Evolutionary conservation across 208 protist species (phyloP), one percentile per base, ranked within the genome.

Genomic region (Crithidia expoeki): DNA sequence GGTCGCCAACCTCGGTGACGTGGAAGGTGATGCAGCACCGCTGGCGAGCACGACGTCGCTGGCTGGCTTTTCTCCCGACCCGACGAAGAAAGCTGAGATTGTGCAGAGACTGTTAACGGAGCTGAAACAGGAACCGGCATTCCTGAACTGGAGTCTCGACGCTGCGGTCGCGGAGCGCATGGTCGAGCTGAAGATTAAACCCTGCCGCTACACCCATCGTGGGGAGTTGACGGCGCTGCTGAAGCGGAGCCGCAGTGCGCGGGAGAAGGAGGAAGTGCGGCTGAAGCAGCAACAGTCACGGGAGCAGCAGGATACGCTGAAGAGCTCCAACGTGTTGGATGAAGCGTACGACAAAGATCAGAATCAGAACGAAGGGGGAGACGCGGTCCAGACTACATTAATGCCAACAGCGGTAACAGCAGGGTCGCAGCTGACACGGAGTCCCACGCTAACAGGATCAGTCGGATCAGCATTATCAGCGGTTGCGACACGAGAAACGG

Each of bases 131-230:
- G 86, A 94, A 74, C 75, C 82, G 34, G 78, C 74, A 27, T 95
- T 94, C 55, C 64, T 76, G 36, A 78, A 90, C 59, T 95, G 90
- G 88, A 92, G 81, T 66, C 72, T 95, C 10, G 88, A 95, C 44
- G 82, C 77, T 23, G 88, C 69, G 23, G 79, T 94, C 17, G 83
- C 74, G 53, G 85, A 88, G 71, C 60, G 59, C 23, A 80, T 95
- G 80, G 79, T 91, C 19, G 56, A 67, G 42, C 64, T 72, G 50
- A 23, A 70, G 9, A 40, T 87, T 25, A 74, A 72, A 10, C 80
- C 67, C 23, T 95, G 90, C 63, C 62, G 52, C 9, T 95, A 70
- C 68, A 81, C 72, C 11, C 86, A 95, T 55, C 78, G 79, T 16
- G 72, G 56, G 0, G 79, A 83, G 33, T 27, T 88, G 16, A 65